These are phyloP conservation scores for Zygotorulaspora danielsina DNA, from an alignment of 805 yeast species.

Conservation along the genomic window DNA sequence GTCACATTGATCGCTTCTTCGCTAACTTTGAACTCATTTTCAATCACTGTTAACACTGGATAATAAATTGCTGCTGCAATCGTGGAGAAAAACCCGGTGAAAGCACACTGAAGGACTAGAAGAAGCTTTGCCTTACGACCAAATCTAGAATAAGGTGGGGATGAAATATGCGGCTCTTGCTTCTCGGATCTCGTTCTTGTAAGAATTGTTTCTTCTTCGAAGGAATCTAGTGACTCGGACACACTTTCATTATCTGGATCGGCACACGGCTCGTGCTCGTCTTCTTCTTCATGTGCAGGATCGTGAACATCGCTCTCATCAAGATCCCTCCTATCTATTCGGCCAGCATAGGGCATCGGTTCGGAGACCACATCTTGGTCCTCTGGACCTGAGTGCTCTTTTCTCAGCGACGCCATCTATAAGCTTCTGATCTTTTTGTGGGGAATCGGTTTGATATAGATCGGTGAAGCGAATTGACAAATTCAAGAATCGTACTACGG, in stretches of 20 bases:
- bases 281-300: background rate
- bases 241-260: background rate
- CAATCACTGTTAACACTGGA: conserved; percentile 64
- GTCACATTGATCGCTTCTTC: conserved; percentile 62
- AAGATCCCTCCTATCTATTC: background rate
- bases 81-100: conserved; percentile 61
- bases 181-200: conserved; percentile 1
- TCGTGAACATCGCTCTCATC: background rate
- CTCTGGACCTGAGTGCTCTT: too few species aligned
- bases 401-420: too few species aligned
- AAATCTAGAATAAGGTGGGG: conserved; percentile 44
- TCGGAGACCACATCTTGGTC: too few species aligned
- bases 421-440: too few species aligned
- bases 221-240: background rate
- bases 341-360: background rate
- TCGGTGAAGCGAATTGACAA: too few species aligned
- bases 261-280: background rate
- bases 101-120: conserved; percentile 40
- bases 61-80: conserved; percentile 74
- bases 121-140: conserved; percentile 39
- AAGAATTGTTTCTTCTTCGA: background rate
- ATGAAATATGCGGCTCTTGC: conserved; percentile 2
- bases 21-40: conserved; percentile 49
- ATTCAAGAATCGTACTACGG: too few species aligned
- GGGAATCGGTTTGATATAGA: too few species aligned